These are phyloP conservation scores for Aspergillus sp. DNA, from an alignment of 2,329 filamentous ascomycete species.

Conservation along the genomic window DNA sequence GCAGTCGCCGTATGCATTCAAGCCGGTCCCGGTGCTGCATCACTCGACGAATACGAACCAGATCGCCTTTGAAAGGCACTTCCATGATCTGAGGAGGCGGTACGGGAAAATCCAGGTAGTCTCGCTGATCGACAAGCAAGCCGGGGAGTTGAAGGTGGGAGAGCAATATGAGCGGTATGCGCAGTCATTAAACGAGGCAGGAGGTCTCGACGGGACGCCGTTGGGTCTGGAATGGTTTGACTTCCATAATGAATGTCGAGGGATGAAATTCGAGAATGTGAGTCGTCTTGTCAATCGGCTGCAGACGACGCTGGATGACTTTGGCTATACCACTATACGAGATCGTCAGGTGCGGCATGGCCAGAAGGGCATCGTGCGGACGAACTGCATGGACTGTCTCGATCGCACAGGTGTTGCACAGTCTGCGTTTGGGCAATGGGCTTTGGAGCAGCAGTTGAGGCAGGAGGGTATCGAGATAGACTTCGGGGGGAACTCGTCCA, in stretches of 20 bases:
- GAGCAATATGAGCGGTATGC: conserved; percentile 65
- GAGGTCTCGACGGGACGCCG: conserved; percentile 42
- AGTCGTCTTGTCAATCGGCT: conserved; percentile 66
- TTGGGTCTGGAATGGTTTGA: conserved; percentile 92
- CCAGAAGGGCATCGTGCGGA: conserved; percentile 74
- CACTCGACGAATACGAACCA: conserved; percentile 75
- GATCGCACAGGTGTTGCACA: conserved; percentile 95
- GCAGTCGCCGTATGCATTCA: conserved; percentile 86
- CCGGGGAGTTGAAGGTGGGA: conserved; percentile 71
- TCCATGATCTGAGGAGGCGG: conserved; percentile 56
- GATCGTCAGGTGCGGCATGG: conserved; percentile 33
- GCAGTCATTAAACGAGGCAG: conserved; percentile 56
- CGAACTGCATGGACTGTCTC: conserved; percentile 97
- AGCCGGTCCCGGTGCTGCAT: conserved; percentile 72
- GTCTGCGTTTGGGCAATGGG: conserved; percentile 76
- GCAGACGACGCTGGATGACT: conserved; percentile 56
- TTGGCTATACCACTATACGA: conserved; percentile 61
- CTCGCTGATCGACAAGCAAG: conserved; percentile 82
- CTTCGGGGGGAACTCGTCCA: conserved; percentile 66
- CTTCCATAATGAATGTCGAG: conserved; percentile 83
- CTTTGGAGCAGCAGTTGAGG: conserved; percentile 70
- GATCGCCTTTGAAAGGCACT: conserved; percentile 69
- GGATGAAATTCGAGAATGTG: conserved; percentile 98
- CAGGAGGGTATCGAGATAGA: conserved; percentile 68
- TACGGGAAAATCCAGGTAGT: conserved; percentile 74